Evolutionary conservation across 1,284 basidiomycete genomes (phyloP).

Genomic region (Naganishia albida): DNA sequence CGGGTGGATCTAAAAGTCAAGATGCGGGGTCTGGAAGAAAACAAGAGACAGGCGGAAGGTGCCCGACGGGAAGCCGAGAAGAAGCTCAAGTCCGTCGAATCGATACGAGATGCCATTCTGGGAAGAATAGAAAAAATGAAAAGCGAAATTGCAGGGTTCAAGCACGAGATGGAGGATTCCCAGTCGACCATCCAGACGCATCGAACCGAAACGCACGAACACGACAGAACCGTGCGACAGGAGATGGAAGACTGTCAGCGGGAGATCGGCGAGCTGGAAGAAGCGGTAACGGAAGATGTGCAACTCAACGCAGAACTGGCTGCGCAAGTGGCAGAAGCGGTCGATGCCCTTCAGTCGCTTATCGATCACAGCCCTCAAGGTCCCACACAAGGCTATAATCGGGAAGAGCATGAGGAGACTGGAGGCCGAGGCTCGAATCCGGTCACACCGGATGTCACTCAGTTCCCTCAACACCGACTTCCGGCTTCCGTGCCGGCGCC

Average conservation of each 20-base stretch:
- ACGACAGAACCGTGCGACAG: conserved; percentile 53
- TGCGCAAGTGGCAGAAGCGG: conserved; percentile 38
- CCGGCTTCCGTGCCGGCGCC: conserved; percentile 3
- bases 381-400: not conserved
- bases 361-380: conserved; percentile 32
- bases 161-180: conserved; percentile 58
- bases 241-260: conserved; percentile 65
- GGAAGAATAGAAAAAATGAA: conserved; percentile 68
- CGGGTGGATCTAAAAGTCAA: conserved; percentile 75
- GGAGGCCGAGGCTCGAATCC: conserved; percentile 13
- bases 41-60: conserved; percentile 77
- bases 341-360: conserved; percentile 31
- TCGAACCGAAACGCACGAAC: conserved; percentile 46
- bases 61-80: conserved; percentile 82
- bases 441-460: conserved; percentile 19
- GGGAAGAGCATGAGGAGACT: conserved; percentile 7
- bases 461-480: conserved; percentile 27
- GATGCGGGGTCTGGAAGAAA: conserved; percentile 82
- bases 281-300: conserved; percentile 43
- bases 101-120: conserved; percentile 65
- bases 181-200: conserved; percentile 41
- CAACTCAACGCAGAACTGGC: conserved; percentile 42
- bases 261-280: conserved; percentile 57
- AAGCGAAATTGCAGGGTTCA: conserved; percentile 67
- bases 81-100: conserved; percentile 70